Percentiles rank a stretch among this genome's conserved stretches.
Evolutionary conservation across 495 filamentous ascomycete species (phyloP).

Genomic region (Neurospora sp.): DNA sequence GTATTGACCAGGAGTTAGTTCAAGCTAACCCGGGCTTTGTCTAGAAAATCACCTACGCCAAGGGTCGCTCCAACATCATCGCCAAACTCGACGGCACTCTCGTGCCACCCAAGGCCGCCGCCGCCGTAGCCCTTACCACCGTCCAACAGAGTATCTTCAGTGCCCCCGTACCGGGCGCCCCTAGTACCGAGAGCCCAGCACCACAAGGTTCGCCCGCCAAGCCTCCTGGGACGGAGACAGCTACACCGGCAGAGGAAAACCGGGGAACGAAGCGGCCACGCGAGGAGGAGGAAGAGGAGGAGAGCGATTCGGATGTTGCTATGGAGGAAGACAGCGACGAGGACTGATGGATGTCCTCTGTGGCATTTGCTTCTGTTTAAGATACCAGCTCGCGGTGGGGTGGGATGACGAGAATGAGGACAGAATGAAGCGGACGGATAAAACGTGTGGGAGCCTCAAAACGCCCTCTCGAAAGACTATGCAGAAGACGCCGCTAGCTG

Average conservation of each 20-base stretch:
- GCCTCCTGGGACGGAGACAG: conserved; percentile 30
- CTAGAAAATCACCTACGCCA: conserved; percentile 83
- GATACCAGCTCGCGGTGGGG: background rate
- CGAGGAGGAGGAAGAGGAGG: conserved; percentile 47
- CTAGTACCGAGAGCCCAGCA: conserved; percentile 27
- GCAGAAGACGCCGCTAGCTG: background rate
- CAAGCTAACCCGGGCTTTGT: conserved; percentile 12
- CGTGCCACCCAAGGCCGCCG: conserved; percentile 46
- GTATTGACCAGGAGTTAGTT: background rate
- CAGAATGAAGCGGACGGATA: background rate
- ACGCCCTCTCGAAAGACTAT: background rate
- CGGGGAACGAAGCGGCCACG: conserved; percentile 56
- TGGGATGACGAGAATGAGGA: background rate
- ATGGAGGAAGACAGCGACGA: conserved; percentile 65
- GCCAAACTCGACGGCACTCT: conserved; percentile 88
- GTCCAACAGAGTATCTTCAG: conserved; percentile 77
- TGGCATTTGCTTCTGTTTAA: background rate
- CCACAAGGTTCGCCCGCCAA: conserved; percentile 32
- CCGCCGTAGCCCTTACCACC: conserved; percentile 55
- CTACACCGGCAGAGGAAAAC: conserved; percentile 32
- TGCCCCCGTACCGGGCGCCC: conserved; percentile 45
- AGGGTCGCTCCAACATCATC: conserved; percentile 73
- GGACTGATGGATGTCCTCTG: conserved; percentile 26
- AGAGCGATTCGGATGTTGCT: conserved; percentile 55
- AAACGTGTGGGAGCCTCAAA: background rate